phyloP scores from a whole-genome alignment of 805 yeast species.

The Clavispora vitiphila region DNA sequence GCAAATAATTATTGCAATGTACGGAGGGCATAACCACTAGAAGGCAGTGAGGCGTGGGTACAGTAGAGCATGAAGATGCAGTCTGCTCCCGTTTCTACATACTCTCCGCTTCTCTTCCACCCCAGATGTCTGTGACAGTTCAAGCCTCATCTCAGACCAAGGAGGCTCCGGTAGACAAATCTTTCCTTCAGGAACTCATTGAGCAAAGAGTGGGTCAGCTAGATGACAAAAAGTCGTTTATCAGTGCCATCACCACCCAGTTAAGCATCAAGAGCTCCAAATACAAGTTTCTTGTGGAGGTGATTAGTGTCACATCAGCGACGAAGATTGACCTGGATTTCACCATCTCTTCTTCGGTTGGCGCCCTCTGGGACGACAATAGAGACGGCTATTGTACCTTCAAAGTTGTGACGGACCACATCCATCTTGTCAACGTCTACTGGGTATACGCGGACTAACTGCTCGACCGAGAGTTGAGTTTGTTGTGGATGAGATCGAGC shows the following conservation, averaged over 20 bases:
- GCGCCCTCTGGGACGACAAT: constrained; percentile 52
- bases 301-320: constrained; percentile 28
- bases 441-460: constrained; percentile 12
- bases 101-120: not conserved
- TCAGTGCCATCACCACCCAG: constrained; percentile 25
- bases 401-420: constrained; percentile 18
- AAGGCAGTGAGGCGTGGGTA: too few relatives aligned
- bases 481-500: constrained; percentile 10
- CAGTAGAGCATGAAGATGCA: too few relatives aligned
- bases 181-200: constrained; percentile 4
- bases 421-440: constrained; percentile 16
- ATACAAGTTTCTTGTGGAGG: constrained; percentile 51
- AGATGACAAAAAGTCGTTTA: constrained; percentile 19
- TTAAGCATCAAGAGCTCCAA: constrained; percentile 45
- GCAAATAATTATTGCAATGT: too few relatives aligned
- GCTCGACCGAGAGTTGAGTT: constrained; percentile 2
- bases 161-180: constrained; percentile 10
- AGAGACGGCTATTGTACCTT: constrained; percentile 50
- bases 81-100: not conserved
- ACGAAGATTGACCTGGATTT: constrained; percentile 16
- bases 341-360: constrained; percentile 34
- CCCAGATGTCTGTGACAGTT: constrained; percentile 9
- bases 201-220: constrained; percentile 1
- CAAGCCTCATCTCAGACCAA: constrained; percentile 5
- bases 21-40: too few relatives aligned